A percentile compares a stretch with the other conserved stretches of the same genome.
Conservation (phyloP, 2,329 filamentous ascomycete genomes). For the Ambrosiella cleistominuta region DNA sequence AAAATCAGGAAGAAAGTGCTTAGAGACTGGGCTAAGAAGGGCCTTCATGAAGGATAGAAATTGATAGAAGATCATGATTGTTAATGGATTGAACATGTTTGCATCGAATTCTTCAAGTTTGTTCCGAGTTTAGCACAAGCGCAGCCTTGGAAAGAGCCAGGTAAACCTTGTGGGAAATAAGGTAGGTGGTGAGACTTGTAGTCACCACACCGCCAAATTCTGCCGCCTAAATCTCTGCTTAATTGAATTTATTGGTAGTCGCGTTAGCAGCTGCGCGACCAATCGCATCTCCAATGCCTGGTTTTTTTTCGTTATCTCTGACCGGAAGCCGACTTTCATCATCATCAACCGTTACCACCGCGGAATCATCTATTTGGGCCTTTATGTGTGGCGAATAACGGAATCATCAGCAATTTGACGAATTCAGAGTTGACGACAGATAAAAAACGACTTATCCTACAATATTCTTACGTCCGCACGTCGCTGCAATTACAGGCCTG, state of each 20-base stretch:
- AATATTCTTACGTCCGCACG: not conserved
- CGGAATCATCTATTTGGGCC: not conserved
- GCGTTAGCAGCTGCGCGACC: not conserved
- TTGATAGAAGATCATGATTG: too few relatives aligned
- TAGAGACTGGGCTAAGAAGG: constrained; percentile 57
- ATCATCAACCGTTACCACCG: not conserved
- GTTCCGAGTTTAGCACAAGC: too few relatives aligned
- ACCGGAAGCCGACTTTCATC: not conserved
- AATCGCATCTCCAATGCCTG: not conserved
- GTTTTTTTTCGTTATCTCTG: not conserved
- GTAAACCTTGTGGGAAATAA: not conserved
- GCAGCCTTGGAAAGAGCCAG: not conserved
- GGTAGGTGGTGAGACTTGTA: constrained; percentile 3
- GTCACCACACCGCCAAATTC: not conserved
- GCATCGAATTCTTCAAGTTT: not conserved
- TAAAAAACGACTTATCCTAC: not conserved
- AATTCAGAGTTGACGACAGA: not conserved
- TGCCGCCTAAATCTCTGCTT: not conserved
- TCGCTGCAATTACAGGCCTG: not conserved
- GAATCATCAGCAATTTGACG: not conserved
- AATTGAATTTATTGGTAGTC: constrained; percentile 4
- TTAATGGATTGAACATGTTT: not conserved
- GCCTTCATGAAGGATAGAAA: not conserved
- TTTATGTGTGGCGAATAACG: not conserved
- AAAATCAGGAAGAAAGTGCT: constrained; percentile 94